These are phyloP conservation scores for Mycotypha africana DNA, from an alignment of 371 early-diverging fungal genomes.

Conservation along the genomic window DNA sequence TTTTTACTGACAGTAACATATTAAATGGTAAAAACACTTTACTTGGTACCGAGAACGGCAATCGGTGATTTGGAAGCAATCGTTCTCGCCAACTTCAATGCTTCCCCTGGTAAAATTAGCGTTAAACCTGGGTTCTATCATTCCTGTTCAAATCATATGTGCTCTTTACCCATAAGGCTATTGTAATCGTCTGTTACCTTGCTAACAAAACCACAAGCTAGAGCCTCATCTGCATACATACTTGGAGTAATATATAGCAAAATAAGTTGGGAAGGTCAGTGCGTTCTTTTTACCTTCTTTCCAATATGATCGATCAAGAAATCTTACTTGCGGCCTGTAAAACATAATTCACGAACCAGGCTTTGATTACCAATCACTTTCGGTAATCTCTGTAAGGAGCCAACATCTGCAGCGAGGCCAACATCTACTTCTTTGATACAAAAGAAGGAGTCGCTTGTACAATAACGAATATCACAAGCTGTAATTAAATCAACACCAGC, in stretches of 20 bases:
- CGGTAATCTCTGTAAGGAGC: slow-evolving; percentile 91
- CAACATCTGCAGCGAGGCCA: slow-evolving; percentile 86
- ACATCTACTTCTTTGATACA: slow-evolving; percentile 91
- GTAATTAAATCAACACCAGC: slow-evolving; percentile 86
- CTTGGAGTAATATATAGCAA: slow-evolving; percentile 12
- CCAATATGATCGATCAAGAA: no score
- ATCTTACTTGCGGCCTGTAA: slow-evolving; percentile 73
- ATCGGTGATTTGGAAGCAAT: slow-evolving; percentile 92
- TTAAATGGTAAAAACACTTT: no score
- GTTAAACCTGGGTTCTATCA: no score
- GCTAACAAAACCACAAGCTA: slow-evolving; percentile 75
- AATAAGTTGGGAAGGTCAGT: no score
- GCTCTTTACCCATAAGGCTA: slow-evolving; percentile 33
- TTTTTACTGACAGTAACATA: no score
- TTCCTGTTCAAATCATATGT: neutral
- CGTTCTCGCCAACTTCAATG: slow-evolving; percentile 60
- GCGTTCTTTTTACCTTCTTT: no score
- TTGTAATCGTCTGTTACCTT: slow-evolving; percentile 56
- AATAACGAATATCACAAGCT: slow-evolving; percentile 90
- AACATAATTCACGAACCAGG: slow-evolving; percentile 86
- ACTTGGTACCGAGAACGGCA: slow-evolving; percentile 86
- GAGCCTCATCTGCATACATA: slow-evolving; percentile 75
- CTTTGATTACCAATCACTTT: slow-evolving; percentile 90
- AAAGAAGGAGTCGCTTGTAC: slow-evolving; percentile 75
- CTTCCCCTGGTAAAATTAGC: slow-evolving; percentile 40